Evolutionary conservation across 2,329 filamentous ascomycete genomes (phyloP).

Genomic region (Calonectria crousiana): DNA sequence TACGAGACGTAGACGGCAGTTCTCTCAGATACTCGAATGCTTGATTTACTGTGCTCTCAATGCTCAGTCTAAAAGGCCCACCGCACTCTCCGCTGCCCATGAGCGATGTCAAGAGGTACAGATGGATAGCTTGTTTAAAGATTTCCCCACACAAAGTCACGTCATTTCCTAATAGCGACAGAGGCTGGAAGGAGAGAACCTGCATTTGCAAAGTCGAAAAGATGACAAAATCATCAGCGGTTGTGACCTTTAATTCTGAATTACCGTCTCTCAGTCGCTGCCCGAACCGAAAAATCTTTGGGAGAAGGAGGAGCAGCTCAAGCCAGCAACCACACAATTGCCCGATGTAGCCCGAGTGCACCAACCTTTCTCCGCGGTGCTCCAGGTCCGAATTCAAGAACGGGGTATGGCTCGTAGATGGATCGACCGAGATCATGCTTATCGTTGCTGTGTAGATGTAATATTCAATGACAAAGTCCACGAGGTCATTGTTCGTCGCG

Average conservation of each 20-base stretch:
- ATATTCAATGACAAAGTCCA: slow-evolving; percentile 55
- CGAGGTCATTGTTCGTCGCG: slow-evolving; percentile 47
- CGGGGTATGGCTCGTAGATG: background rate
- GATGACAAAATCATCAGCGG: background rate
- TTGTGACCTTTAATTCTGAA: background rate
- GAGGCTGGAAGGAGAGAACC: background rate
- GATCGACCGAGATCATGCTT: slow-evolving; percentile 55
- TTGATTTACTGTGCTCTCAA: background rate
- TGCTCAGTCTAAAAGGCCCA: background rate
- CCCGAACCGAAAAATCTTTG: background rate
- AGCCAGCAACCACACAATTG: background rate
- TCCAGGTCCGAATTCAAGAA: background rate
- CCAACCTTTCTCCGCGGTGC: background rate
- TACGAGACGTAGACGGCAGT: background rate
- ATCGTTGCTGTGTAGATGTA: slow-evolving; percentile 54
- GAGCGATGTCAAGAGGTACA: background rate
- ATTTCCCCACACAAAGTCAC: background rate
- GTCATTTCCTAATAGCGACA: background rate
- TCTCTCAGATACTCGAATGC: background rate
- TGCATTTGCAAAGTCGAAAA: background rate
- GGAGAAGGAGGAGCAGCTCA: background rate
- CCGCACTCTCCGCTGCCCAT: background rate
- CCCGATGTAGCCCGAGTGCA: background rate
- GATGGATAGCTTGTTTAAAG: background rate
- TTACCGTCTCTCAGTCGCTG: background rate